These are phyloP conservation scores for Boletus vinaceobasis DNA, from an alignment of 768 basidiomycete species.

Conservation along the genomic window DNA sequence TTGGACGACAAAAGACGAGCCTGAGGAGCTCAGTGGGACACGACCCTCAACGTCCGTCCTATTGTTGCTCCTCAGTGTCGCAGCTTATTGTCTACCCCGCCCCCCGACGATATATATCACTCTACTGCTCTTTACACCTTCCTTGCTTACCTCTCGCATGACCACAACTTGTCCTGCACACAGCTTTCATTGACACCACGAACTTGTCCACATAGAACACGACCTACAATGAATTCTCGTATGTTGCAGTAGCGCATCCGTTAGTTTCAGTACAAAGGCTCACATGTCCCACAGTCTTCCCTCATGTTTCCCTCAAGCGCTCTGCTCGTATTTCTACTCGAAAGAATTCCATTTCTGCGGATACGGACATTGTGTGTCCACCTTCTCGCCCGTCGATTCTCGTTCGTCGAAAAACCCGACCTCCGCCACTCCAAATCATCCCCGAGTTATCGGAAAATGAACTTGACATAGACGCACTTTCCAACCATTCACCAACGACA, in stretches of 20 bases:
- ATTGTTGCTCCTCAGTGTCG: slow-evolving; percentile 15
- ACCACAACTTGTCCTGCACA: neutral
- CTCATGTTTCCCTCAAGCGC: slow-evolving; percentile 26
- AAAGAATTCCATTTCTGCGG: slow-evolving; percentile 15
- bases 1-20: slow-evolving; percentile 22
- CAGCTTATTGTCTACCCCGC: slow-evolving; percentile 4
- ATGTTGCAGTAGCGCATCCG: neutral
- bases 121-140: neutral
- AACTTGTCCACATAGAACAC: neutral
- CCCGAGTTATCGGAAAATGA: slow-evolving; percentile 27
- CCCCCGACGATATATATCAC: slow-evolving; percentile 20
- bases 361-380: slow-evolving; percentile 2
- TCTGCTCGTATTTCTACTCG: slow-evolving; percentile 22
- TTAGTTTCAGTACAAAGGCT: neutral
- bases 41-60: slow-evolving; percentile 9
- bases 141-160: slow-evolving; percentile 3
- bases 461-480: neutral
- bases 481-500: slow-evolving; percentile 14
- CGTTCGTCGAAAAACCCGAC: slow-evolving; percentile 15
- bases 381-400: slow-evolving; percentile 5
- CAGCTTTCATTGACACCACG: neutral
- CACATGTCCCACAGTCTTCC: slow-evolving; percentile 15
- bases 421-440: slow-evolving; percentile 32
- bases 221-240: slow-evolving; percentile 24
- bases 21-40: neutral